A percentile compares a stretch with the other conserved stretches of the same genome.
Conservation (phyloP, 352 stramenopile species). For the Phytophthora melonis region DNA sequence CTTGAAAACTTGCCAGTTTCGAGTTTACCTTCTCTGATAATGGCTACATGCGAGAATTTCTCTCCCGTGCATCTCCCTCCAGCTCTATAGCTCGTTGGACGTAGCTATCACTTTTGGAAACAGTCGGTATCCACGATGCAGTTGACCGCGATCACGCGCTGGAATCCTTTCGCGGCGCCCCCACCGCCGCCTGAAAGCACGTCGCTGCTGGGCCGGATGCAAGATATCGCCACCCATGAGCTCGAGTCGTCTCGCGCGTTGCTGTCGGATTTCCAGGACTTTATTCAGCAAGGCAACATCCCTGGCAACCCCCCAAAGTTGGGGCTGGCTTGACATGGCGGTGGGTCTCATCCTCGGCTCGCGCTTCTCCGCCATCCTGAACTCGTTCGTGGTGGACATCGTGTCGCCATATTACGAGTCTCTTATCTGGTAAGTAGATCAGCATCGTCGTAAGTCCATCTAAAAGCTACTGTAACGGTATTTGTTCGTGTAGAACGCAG, state of each 20-base stretch:
- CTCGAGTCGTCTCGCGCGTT: slow-evolving; percentile 4
- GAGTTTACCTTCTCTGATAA: neutral
- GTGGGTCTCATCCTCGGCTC: slow-evolving; percentile 68
- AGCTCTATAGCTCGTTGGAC: neutral
- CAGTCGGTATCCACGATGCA: neutral
- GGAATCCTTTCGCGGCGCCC: slow-evolving; percentile 21
- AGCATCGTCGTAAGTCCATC: neutral
- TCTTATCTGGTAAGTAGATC: slow-evolving; percentile 57
- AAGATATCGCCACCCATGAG: slow-evolving; percentile 1
- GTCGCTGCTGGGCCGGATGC: slow-evolving; percentile 1
- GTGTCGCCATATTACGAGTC: slow-evolving; percentile 63
- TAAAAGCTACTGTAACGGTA: neutral
- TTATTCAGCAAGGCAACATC: slow-evolving; percentile 75
- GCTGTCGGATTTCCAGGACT: slow-evolving; percentile 61
- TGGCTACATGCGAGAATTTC: neutral
- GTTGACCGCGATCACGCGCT: neutral
- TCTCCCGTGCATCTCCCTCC: neutral
- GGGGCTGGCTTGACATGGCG: too few relatives aligned
- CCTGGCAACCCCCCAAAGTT: too few relatives aligned
- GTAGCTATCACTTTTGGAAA: neutral
- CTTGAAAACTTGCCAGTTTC: neutral
- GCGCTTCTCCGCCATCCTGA: slow-evolving; percentile 65
- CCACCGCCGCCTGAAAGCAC: slow-evolving; percentile 10
- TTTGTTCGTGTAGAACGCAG: slow-evolving; percentile 45
- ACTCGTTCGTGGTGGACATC: slow-evolving; percentile 70